A percentile compares a stretch with the other conserved stretches of the same genome.
phyloP scores from a whole-genome alignment of 106 monocot genomes.

The Posidonia australis region DNA sequence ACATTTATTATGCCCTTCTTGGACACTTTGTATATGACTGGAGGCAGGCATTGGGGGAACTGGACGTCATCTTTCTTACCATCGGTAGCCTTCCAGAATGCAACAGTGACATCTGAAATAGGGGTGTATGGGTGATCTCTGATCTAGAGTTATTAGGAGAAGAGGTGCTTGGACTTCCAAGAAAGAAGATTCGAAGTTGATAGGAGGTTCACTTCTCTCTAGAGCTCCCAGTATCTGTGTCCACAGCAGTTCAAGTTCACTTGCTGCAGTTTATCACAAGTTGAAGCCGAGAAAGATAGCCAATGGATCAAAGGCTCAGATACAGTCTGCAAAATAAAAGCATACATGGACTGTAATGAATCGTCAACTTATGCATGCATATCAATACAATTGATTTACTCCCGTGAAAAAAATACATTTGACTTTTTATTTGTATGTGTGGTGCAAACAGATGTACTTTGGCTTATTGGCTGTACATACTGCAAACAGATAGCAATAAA shows the following conservation, averaged over 20 bases:
- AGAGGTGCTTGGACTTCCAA: slow-evolving; percentile 22
- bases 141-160: slow-evolving; percentile 30
- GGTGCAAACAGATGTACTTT: no score
- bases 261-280: slow-evolving; percentile 8
- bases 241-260: slow-evolving; percentile 30
- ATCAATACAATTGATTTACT: no score
- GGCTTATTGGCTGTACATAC: neutral
- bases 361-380: neutral
- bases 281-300: slow-evolving; percentile 20
- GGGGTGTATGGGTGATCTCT: slow-evolving; percentile 30
- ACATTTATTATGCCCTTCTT: slow-evolving; percentile 19
- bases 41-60: slow-evolving; percentile 21
- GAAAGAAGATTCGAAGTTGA: slow-evolving; percentile 26
- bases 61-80: slow-evolving; percentile 7
- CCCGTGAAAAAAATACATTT: no score
- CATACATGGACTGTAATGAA: neutral
- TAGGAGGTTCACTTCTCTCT: slow-evolving; percentile 23
- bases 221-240: slow-evolving; percentile 22
- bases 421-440: no score
- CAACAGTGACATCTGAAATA: slow-evolving; percentile 23
- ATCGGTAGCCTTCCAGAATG: slow-evolving; percentile 39
- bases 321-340: neutral
- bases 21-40: slow-evolving; percentile 19
- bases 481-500: neutral
- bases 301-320: neutral